Conservation (phyloP, 1,284 basidiomycete species). For the Ceratobasidium papillatum region DNA sequence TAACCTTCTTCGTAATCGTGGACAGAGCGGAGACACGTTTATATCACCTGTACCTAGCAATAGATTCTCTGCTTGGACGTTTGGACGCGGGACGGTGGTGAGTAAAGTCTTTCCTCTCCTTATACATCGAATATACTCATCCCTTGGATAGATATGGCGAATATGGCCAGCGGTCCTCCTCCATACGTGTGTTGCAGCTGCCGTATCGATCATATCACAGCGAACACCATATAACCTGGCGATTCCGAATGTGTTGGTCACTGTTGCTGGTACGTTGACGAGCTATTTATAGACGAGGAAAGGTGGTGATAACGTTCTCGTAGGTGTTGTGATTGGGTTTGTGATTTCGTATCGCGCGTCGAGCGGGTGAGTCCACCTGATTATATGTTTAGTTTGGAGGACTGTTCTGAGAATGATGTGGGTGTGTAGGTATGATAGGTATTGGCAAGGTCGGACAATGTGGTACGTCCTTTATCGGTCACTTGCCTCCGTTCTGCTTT, state of each 20-base stretch:
- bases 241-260: conserved; percentile 55
- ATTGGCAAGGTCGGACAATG: conserved; percentile 67
- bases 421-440: conserved; percentile 48
- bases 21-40: conserved; percentile 28
- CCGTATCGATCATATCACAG: conserved; percentile 59
- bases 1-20: conserved; percentile 17
- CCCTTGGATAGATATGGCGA: conserved; percentile 61
- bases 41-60: conserved; percentile 25
- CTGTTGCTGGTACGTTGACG: neutral
- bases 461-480: conserved; percentile 54
- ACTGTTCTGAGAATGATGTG: neutral
- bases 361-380: conserved; percentile 58
- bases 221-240: conserved; percentile 55
- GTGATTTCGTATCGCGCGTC: conserved; percentile 72
- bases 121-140: conserved; percentile 43
- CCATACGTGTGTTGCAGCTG: conserved; percentile 66
- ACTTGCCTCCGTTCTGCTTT: neutral
- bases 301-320: neutral
- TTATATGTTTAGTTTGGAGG: neutral
- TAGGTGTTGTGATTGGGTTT: conserved; percentile 76
- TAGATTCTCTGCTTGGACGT: conserved; percentile 57
- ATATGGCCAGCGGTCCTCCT: conserved; percentile 73
- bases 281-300: conserved; percentile 9
- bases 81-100: conserved; percentile 68
- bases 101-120: conserved; percentile 41